These are phyloP conservation scores for Mycena latifolia DNA, from an alignment of 768 basidiomycete genomes.

Conservation along the genomic window DNA sequence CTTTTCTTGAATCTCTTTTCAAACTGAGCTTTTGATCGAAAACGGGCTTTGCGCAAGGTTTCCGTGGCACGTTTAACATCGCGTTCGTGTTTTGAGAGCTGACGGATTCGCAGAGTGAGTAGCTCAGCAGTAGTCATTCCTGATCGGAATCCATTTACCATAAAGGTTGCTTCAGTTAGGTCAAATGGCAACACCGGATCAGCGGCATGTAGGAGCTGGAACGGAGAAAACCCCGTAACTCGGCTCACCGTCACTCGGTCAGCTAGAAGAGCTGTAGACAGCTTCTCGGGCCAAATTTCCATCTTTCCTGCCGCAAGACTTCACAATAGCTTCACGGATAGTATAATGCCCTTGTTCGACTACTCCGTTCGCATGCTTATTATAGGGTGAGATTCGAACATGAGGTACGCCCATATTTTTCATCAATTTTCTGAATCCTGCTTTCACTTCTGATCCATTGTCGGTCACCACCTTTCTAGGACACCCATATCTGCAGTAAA, in stretches of 20 bases:
- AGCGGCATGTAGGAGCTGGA: neutral
- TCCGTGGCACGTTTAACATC: neutral
- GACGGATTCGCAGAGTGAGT: neutral
- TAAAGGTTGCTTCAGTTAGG: neutral
- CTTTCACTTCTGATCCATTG: neutral
- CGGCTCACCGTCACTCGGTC: neutral
- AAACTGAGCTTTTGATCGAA: neutral
- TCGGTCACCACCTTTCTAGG: neutral
- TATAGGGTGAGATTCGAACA: neutral
- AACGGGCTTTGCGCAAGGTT: neutral
- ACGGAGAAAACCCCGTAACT: neutral
- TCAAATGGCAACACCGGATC: neutral
- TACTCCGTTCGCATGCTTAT: neutral
- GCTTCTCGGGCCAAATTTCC: neutral
- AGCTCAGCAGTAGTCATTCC: neutral
- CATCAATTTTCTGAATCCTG: neutral
- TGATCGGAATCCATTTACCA: neutral
- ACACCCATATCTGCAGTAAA: neutral
- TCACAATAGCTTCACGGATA: neutral
- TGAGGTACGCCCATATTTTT: neutral
- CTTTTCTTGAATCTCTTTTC: neutral
- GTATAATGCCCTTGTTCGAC: conserved; percentile 6
- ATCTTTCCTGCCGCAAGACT: neutral
- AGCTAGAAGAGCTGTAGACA: neutral
- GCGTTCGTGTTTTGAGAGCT: neutral